These are phyloP conservation scores for Phytopythium boreale DNA, from an alignment of 352 stramenopile species.

Conservation along the genomic window DNA sequence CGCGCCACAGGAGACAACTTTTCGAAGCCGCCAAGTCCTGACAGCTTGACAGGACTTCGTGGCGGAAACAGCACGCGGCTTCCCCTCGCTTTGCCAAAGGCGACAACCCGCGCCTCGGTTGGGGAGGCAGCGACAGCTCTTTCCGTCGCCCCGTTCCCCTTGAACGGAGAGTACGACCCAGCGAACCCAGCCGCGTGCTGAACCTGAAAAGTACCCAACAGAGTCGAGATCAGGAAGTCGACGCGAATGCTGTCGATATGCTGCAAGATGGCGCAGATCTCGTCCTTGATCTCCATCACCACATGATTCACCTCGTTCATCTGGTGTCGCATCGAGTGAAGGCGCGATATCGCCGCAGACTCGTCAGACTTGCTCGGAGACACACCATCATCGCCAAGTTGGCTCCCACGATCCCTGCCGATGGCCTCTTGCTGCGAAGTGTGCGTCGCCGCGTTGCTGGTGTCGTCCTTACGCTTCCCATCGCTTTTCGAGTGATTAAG, in stretches of 20 bases:
- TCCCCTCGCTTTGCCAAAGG: background rate
- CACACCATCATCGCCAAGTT: background rate
- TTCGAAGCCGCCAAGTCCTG: slow-evolving; percentile 15
- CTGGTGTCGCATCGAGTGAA: slow-evolving; percentile 15
- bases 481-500: background rate
- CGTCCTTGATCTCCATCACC: slow-evolving; percentile 76
- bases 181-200: slow-evolving; percentile 17
- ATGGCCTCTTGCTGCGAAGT: background rate
- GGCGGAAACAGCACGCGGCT: background rate
- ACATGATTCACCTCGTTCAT: slow-evolving; percentile 43
- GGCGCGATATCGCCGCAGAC: background rate
- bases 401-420: too few relatives aligned
- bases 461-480: background rate
- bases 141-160: background rate
- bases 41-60: background rate
- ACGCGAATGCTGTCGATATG: slow-evolving; percentile 55
- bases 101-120: background rate
- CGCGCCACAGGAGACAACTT: slow-evolving; percentile 44
- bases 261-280: slow-evolving; percentile 61
- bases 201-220: slow-evolving; percentile 42
- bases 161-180: background rate
- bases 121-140: background rate
- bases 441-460: background rate
- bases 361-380: background rate
- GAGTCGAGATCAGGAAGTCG: slow-evolving; percentile 61